Percentiles rank a stretch among this genome's conserved stretches.
Evolutionary conservation across 2,329 filamentous ascomycete species (phyloP).

Genomic region (Venturiaceae sp.): DNA sequence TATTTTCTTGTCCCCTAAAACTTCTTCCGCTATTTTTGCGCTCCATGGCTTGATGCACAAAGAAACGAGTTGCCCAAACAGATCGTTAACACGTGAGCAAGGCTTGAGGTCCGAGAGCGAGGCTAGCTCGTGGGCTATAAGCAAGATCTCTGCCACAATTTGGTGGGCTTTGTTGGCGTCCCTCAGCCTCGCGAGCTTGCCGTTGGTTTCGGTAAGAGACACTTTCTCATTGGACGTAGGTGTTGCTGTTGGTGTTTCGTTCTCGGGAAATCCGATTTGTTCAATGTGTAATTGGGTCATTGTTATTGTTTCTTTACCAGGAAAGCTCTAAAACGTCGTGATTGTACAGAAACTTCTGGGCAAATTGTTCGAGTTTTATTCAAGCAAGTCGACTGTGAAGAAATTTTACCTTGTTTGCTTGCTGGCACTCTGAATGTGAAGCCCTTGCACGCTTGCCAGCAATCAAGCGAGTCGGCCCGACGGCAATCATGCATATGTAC

Average conservation of each 20-base stretch:
- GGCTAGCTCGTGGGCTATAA: not conserved
- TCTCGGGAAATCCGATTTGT: not conserved
- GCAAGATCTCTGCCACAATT: not conserved
- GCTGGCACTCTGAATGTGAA: not conserved
- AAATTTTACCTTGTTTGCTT: not conserved
- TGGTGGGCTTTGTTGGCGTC: not conserved
- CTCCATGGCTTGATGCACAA: not conserved
- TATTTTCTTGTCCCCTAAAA: not conserved
- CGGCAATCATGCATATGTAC: not conserved
- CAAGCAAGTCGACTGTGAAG: not conserved
- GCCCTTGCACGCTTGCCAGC: not conserved
- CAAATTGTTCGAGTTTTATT: not conserved
- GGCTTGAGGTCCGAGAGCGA: not conserved
- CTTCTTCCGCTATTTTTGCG: not conserved
- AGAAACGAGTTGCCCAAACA: not conserved
- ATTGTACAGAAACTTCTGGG: not conserved
- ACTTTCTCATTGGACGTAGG: not conserved
- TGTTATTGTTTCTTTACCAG: not conserved
- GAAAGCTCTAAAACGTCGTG: not conserved
- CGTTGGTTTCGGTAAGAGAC: not conserved
- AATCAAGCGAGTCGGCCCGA: not conserved
- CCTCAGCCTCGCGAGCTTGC: not conserved
- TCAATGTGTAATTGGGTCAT: not conserved
- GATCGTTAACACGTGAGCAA: not conserved
- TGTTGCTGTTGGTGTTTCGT: not conserved